Evolutionary conservation across 2,329 filamentous ascomycete genomes (phyloP).

Genomic region (Trichophyton equinum): DNA sequence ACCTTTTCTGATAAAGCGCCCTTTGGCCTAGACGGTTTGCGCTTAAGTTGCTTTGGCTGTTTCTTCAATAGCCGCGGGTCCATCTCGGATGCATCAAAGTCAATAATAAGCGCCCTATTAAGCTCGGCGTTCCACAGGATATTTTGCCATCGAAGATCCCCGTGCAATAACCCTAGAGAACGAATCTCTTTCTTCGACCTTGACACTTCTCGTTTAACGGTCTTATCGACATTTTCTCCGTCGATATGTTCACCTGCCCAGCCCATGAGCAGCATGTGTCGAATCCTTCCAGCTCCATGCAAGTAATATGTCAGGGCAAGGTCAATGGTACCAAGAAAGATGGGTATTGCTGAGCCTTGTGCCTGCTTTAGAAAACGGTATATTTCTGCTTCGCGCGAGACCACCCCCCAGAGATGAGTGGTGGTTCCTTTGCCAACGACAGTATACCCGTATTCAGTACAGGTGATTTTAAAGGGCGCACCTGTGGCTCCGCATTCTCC

Average conservation of each 20-base stretch:
- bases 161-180: conserved; percentile 14
- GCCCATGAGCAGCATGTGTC: conserved; percentile 23
- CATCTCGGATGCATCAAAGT: conserved; percentile 12
- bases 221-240: conserved; percentile 4
- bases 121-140: conserved; percentile 19
- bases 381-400: conserved; percentile 18
- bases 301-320: conserved; percentile 20
- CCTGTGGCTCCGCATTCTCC: conserved; percentile 19
- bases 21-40: background rate
- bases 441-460: conserved; percentile 16
- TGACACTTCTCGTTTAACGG: conserved; percentile 6
- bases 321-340: conserved; percentile 20
- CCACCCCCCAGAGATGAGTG: conserved; percentile 16
- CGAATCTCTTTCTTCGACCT: conserved; percentile 11
- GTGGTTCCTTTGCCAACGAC: conserved; percentile 24
- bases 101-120: conserved; percentile 15
- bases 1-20: background rate
- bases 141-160: conserved; percentile 16
- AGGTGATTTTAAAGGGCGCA: conserved; percentile 22
- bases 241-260: conserved; percentile 17
- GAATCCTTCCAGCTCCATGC: conserved; percentile 19
- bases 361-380: conserved; percentile 17
- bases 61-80: background rate
- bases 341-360: conserved; percentile 21
- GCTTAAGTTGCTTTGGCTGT: background rate